Percentiles rank a stretch among this genome's conserved stretches.
Evolutionary conservation across 495 filamentous ascomycete species (phyloP).

Genomic region (Chaetomidium leptoderma): DNA sequence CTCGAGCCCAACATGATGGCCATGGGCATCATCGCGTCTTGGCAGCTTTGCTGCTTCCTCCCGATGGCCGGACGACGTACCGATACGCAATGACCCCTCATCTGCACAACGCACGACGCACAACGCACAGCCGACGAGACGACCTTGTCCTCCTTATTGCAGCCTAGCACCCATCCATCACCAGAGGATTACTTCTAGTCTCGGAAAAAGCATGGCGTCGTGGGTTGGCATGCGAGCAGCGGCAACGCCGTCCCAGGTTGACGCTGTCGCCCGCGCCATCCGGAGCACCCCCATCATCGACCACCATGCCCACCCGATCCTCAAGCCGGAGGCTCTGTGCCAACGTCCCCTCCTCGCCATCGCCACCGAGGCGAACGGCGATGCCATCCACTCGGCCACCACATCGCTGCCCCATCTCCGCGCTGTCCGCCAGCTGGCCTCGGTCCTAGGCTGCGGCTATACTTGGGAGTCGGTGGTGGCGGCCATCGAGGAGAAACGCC

Average conservation of each 20-base stretch:
- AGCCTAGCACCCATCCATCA: not conserved
- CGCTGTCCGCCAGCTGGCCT: constrained; percentile 63
- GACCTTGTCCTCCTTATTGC: not conserved
- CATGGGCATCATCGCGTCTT: constrained; percentile 13
- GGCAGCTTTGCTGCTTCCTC: constrained; percentile 1
- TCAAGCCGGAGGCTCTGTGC: constrained; percentile 33
- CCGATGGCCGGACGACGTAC: not conserved
- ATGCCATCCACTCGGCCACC: constrained; percentile 53
- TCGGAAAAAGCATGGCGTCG: constrained; percentile 23
- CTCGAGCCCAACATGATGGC: constrained; percentile 3
- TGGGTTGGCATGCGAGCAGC: constrained; percentile 32
- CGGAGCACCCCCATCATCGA: constrained; percentile 75
- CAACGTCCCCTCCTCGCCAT: constrained; percentile 62
- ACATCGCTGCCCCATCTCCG: constrained; percentile 65
- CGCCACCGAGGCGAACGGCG: constrained; percentile 68
- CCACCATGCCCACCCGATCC: constrained; percentile 74
- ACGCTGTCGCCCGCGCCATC: constrained; percentile 45
- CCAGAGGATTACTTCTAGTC: not conserved
- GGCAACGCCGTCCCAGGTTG: constrained; percentile 30
- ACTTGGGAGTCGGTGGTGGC: constrained; percentile 61
- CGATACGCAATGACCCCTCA: not conserved
- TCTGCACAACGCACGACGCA: not conserved
- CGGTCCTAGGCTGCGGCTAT: constrained; percentile 55
- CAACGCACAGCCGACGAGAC: too few species aligned
- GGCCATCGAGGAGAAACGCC: constrained; percentile 52